Evolutionary conservation across 306 rosid genomes (phyloP).

Genomic region (Psophocarpus tetragonolobus): DNA sequence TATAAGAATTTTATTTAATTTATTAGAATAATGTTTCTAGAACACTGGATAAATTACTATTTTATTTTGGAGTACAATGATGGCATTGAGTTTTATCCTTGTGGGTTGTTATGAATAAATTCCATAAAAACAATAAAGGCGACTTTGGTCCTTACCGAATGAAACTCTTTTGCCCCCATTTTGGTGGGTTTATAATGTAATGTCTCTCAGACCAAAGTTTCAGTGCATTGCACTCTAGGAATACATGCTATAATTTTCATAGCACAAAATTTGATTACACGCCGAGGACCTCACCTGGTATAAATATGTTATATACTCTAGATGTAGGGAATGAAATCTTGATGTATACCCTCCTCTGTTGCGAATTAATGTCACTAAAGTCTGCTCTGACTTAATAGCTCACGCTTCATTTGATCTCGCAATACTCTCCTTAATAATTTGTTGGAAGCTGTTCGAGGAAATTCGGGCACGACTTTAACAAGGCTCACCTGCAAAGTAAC

Average conservation of each 20-base stretch:
- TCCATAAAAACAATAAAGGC: not conserved
- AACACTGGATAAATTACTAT: no score
- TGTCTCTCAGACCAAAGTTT: not conserved
- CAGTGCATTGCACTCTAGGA: not conserved
- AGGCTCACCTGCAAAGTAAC: slow-evolving; percentile 52
- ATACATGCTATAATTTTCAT: not conserved
- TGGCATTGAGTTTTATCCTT: no score
- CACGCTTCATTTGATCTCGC: slow-evolving; percentile 80
- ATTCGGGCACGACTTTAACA: slow-evolving; percentile 59
- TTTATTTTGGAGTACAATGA: no score
- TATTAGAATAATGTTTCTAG: not conserved
- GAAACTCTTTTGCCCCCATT: not conserved
- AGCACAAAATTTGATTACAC: not conserved
- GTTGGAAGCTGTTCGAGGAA: slow-evolving; percentile 88
- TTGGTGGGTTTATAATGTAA: not conserved
- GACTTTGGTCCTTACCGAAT: not conserved
- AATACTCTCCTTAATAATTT: slow-evolving; percentile 82
- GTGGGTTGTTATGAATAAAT: not conserved
- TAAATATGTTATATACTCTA: not conserved
- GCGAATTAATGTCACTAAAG: slow-evolving; percentile 45
- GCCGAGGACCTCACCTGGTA: not conserved
- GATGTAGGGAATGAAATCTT: not conserved
- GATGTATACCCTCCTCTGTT: not conserved
- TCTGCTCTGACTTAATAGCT: slow-evolving; percentile 59
- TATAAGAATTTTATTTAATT: no score